phyloP scores from a whole-genome alignment of 75 land plant species.

The Sequoiadendron giganteum region DNA sequence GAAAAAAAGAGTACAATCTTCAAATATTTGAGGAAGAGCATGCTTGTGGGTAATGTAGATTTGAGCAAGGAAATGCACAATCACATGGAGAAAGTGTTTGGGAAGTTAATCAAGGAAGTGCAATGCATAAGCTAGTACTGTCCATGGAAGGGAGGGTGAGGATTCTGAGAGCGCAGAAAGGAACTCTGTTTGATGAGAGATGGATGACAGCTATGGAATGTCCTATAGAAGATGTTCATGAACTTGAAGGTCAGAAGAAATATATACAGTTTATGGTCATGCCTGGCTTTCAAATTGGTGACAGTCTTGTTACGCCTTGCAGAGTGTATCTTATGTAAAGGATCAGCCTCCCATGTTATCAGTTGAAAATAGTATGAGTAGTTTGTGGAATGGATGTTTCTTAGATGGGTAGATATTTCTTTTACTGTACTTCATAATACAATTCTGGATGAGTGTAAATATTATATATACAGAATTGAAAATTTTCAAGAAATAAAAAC shows the following conservation, averaged over 20 bases:
- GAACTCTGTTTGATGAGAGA: not conserved
- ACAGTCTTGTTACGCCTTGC: conserved; percentile 1
- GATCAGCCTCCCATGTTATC: not conserved
- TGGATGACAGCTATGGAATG: not conserved
- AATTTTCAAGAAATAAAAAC: no score
- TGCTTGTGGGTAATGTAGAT: not conserved
- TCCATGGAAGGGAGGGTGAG: not conserved
- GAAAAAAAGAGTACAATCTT: not conserved
- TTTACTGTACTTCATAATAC: no score
- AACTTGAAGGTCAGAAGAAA: not conserved
- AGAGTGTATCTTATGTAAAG: not conserved
- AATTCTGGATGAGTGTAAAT: no score
- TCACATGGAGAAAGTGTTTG: not conserved
- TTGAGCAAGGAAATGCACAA: not conserved
- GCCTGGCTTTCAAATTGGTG: not conserved
- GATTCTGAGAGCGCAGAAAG: conserved; percentile 8
- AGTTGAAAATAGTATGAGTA: not conserved
- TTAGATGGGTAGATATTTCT: no score
- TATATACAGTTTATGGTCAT: not conserved
- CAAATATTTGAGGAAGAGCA: not conserved
- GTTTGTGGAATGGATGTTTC: not conserved
- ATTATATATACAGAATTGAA: no score
- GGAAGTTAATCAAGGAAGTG: not conserved
- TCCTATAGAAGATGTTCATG: no score
- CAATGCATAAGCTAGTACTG: not conserved